Base-by-base conservation (phyloP, 805 yeast genomes). In the Candida tibetensis region DNA sequence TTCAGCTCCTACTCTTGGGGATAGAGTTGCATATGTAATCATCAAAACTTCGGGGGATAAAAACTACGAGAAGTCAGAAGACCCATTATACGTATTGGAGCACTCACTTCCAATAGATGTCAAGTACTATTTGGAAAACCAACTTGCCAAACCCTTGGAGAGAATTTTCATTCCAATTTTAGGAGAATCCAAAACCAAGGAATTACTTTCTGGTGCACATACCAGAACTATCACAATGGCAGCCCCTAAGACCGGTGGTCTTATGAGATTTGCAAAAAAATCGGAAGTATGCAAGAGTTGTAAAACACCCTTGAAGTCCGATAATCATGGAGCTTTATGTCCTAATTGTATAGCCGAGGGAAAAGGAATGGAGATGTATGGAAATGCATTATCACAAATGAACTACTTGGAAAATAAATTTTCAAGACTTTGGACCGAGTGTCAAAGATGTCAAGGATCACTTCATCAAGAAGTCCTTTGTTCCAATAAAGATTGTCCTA, bases 391-490 rank as follows among this genome's bases (percentile, higher is more conserved):
- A 32, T 82, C 85, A 3, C 82, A 79, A 42, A 81, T 90, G 72
- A 84, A 88, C 56, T 80, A 78, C 30, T 64, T 91, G 42, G 96
- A 93, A 57, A 76, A 79, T 42, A 82, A 83, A 49, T 93, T 88
- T 52, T 81, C 95, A 2, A 71, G 95, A 47, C 66, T 93, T 45
- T 93, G 99, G 99, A 91, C 98, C 0, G 95, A 93, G 57, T 95
- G 99, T 59, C 99, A 93, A 65, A 71, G 97, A 42, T 93, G 99
- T 61, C 97, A 95, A 52, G 98, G 98, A 0, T 85, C 93, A 17
- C 66, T 95, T 38, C 97, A 93, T 53, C 96, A 89, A 62, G 98
- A 93, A 51, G 98, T 93, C 3, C 69, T 91, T 17, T 93, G 99
- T 60, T 82, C 96, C 0, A 88, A 91, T 49, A 89, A 90, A 49